Evolutionary conservation across 345 rosid genomes (phyloP).

Genomic region (Ailanthus altissimus): DNA sequence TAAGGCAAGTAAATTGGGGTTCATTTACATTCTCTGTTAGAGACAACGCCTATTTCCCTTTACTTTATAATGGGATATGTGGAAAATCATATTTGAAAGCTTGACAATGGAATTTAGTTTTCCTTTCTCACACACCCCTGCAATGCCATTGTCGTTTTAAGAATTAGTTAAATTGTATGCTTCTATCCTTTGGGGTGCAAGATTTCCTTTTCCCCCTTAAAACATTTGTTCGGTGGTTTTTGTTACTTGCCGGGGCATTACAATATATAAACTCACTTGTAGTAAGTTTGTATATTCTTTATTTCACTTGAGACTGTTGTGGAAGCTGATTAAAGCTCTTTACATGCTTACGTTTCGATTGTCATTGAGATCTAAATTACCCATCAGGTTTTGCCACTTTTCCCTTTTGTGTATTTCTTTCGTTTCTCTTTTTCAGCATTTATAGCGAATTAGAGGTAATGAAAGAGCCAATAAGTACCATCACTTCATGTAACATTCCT

Average conservation of each 20-base stretch:
- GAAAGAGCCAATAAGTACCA: neutral
- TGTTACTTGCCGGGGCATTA: neutral
- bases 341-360: neutral
- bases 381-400: neutral
- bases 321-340: neutral
- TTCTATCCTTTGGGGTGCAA: neutral
- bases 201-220: neutral
- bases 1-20: conserved; percentile 58
- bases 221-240: neutral
- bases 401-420: neutral
- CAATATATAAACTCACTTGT: neutral
- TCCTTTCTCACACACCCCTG: neutral
- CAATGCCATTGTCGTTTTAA: neutral
- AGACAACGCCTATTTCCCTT: neutral
- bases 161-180: neutral
- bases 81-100: neutral
- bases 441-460: neutral
- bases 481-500: neutral
- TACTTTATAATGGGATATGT: neutral
- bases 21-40: neutral
- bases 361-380: neutral
- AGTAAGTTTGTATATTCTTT: neutral
- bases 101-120: neutral
- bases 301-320: neutral
- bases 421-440: neutral